Percentiles rank a stretch among this genome's conserved stretches.
Conservation (phyloP, 371 early-diverging fungal genomes). For the Rhizopus microsporus region DNA sequence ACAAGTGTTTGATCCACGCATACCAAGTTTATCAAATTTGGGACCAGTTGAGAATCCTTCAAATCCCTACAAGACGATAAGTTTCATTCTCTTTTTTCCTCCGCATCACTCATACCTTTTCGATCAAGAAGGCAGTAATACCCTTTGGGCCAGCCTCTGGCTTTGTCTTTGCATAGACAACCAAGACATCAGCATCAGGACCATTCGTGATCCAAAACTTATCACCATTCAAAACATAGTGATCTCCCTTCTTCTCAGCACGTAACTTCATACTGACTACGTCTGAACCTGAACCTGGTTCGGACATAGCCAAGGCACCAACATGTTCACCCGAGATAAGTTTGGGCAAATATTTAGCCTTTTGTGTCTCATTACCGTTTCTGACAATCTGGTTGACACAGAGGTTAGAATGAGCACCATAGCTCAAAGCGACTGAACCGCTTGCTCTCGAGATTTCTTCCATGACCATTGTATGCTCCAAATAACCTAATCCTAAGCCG, state of each 20-base stretch:
- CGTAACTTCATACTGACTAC: constrained; percentile 92
- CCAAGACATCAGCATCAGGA: constrained; percentile 90
- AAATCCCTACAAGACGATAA: constrained; percentile 53
- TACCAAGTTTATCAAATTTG: constrained; percentile 96
- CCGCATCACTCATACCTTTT: constrained; percentile 57
- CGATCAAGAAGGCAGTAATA: constrained; percentile 94
- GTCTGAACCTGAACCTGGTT: constrained; percentile 91
- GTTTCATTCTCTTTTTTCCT: background rate
- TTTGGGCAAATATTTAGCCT: constrained; percentile 89
- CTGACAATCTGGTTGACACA: constrained; percentile 97
- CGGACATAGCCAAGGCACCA: constrained; percentile 97
- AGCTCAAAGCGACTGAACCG: constrained; percentile 90
- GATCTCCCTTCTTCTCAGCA: constrained; percentile 85
- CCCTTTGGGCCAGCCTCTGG: constrained; percentile 79
- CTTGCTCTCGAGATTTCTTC: constrained; percentile 92
- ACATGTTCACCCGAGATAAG: constrained; percentile 90
- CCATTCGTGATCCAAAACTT: constrained; percentile 99
- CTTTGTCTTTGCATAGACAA: constrained; percentile 95
- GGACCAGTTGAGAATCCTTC: constrained; percentile 87
- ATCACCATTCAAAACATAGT: constrained; percentile 82
- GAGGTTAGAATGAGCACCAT: constrained; percentile 97
- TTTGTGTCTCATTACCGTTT: constrained; percentile 91
- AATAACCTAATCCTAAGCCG: constrained; percentile 90
- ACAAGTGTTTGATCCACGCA: constrained; percentile 97
- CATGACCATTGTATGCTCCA: constrained; percentile 92